These are phyloP conservation scores for Exophiala aquamarina DNA, from an alignment of 2,329 filamentous ascomycete species.

Conservation along the genomic window DNA sequence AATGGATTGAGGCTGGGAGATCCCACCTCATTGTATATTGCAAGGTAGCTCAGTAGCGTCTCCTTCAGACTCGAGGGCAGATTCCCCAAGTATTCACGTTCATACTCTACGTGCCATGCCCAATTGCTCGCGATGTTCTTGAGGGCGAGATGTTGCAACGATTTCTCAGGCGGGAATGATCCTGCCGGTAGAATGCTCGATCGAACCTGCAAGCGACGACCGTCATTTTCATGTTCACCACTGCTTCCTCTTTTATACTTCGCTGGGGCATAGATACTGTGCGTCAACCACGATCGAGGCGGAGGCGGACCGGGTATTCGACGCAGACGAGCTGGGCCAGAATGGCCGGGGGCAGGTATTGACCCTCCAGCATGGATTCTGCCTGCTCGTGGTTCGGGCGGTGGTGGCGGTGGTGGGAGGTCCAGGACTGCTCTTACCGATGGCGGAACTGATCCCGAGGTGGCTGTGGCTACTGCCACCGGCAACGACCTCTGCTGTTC, in stretches of 20 bases:
- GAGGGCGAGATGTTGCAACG: conserved; percentile 52
- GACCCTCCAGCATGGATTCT: neutral
- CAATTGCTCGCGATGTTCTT: conserved; percentile 58
- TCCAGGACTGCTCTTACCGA: conserved; percentile 46
- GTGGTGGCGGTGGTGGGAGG: conserved; percentile 40
- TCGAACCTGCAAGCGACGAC: conserved; percentile 19
- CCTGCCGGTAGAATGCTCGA: conserved; percentile 38
- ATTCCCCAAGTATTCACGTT: conserved; percentile 53
- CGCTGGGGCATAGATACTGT: conserved; percentile 24
- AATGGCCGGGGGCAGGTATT: conserved; percentile 11
- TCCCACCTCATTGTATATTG: conserved; percentile 44
- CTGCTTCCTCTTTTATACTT: conserved; percentile 3
- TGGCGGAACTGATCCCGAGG: conserved; percentile 44
- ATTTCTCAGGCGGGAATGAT: conserved; percentile 38
- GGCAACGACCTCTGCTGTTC: conserved; percentile 14
- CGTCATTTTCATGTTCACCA: conserved; percentile 10
- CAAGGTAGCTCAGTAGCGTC: conserved; percentile 57
- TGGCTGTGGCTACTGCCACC: conserved; percentile 22
- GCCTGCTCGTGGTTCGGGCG: conserved; percentile 42
- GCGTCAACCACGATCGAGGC: conserved; percentile 45
- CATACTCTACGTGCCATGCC: conserved; percentile 57
- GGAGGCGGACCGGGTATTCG: conserved; percentile 46
- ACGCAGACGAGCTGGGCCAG: conserved; percentile 37
- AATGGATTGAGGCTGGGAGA: conserved; percentile 43
- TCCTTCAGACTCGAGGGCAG: conserved; percentile 54